Base-by-base conservation (phyloP, 2,329 filamentous ascomycete genomes). In the Pseudocercospora vitis region DNA sequence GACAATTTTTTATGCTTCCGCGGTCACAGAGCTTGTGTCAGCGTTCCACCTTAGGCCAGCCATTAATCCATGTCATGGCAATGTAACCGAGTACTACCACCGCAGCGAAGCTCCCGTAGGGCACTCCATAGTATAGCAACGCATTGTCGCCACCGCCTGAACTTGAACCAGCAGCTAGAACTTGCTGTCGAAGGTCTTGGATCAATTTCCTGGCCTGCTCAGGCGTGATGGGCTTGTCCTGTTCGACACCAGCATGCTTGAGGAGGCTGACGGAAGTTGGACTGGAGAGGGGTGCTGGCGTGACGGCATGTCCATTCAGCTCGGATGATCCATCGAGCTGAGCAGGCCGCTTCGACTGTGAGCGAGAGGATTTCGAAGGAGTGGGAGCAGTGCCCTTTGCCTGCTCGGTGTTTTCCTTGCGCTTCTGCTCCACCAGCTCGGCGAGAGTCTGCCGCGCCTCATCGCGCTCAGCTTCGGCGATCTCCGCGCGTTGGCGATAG, bases 401-500 rank as follows among this genome's bases (percentile, higher is more conserved):
- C 29, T 53, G 11, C 24, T 63, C 78, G 60, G 81, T 82, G 62
- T 85, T 83, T 62, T 91, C 85, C 63, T 78, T 79, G 49, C 91
- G 83, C 52, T 96, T 87, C 61, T 87, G 86, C 63, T 89, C 79
- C 9, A 96, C 85, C 89, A 97, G 94, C 68, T 96, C 89, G 1
- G 88, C 86, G 39, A 99, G 74, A 1, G 86, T 87, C 70, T 87
- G 86, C 50, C 87, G 84, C 50, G 85, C 83, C 35, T 82, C 78
- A 50, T 86, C 83, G 40, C 86, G 82, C 64, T 96, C 91, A 7
- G 81, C 76, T 69, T 97, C 92, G 3, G 91, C 91, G 54, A 46
- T 60, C 70, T 96, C 88, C 7, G 91, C 91, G 24, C 89, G 84
- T 52, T 82, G 76, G 64, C 86, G 86, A 75, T 89, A 96, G 5